Evolutionary conservation across 331 rosid species (phyloP), one percentile per base, ranked within the genome.

Genomic region (Malus hybrid): DNA sequence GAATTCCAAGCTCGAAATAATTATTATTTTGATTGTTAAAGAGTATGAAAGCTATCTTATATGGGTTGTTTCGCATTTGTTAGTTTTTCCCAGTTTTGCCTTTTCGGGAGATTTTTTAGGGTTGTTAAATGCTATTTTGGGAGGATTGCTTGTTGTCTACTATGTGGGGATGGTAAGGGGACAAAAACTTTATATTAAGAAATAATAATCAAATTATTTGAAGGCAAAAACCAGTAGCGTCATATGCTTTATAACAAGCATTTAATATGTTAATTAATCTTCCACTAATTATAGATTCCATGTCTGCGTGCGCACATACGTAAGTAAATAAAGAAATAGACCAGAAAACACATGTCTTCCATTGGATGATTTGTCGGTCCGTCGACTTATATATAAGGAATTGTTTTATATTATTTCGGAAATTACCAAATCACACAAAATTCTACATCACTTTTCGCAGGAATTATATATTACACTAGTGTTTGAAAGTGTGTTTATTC

Each of bases 261-360:
- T 55, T 6, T 36, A 32, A 42, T 61, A 76, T 71, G 67, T 72
- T 74, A 66, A 76, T 65, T 36, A 42, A 42, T 42, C 42, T 50
- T 39, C 11, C 44, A 32, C 68, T 60, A 82, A 77, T 50, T 68
- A 70, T 32, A 20, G 79, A 65, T 75, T 75, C 32, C 72, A 33
- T 44, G 50, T 77, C 82, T 80, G 28, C 84, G 82, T 77, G 75
- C n/a, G 86, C 76, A n/a, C 78, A 67, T 74, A 77, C 82, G 79
- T 52, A 81, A 65, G 60, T 19, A 5, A 64, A 61, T 50, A 67
- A 66, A 67, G 48, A 65, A 73, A 56, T 67, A 28, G 71, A 62
- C 44, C 64, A 28, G 42, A 62, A 78, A 54, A 84, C 79, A 81
- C 80, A 52, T 70, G 88, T 81, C 81, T 54, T 67, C 65, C 46